Base-by-base conservation (phyloP, 2,329 filamentous ascomycete genomes). In the Mariannaea elegans region DNA sequence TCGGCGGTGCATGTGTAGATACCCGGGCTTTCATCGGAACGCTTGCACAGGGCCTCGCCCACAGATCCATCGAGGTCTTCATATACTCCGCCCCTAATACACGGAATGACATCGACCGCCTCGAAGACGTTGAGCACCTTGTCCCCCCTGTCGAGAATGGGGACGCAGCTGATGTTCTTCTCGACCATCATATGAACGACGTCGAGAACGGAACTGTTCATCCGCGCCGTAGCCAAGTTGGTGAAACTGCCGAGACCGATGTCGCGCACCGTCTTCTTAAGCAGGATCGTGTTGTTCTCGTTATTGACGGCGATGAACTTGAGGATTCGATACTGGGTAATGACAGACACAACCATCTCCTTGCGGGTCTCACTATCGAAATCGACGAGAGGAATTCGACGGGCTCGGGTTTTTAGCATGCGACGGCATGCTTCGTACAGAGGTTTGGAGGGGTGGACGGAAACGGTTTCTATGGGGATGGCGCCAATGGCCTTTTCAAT, bases 251-350 rank as follows among this genome's bases (percentile, higher is more conserved):
- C 96, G 8, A 99, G 83, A 23, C 88, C 87, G 55, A 98, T 86
- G 63, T 97, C 93, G 61, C 87, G 87, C 56, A 99, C 83, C 9
- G 93, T 90, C 79, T 97, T 97, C 73, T 92, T 92, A 62, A 99
- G 80, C 73, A 93, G 86, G 69, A 96, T 90, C 4, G 94, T 97
- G 73, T 97, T 91, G 69, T 90, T 88, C 71, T 89, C 87, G 69
- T 86, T 87, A 77, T 99, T 99, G 77, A 99, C 94, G 10, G 95
- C 94, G 63, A 99, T 96, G 76, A 99, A 99, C 76, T 99, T 99
- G 65, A 99, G 86, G 69, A 99, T 98, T 59, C 96, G 91, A 78
- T 99, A 99, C 77, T 99, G 95, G 1, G 95, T 99, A 59, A 99
- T 91, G 62, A 99, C 95, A 70, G 93, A 97, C 62, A 99, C 92